Conservation (phyloP, 176 grass and related monocot genomes). For the Guadua angustifolia region DNA sequence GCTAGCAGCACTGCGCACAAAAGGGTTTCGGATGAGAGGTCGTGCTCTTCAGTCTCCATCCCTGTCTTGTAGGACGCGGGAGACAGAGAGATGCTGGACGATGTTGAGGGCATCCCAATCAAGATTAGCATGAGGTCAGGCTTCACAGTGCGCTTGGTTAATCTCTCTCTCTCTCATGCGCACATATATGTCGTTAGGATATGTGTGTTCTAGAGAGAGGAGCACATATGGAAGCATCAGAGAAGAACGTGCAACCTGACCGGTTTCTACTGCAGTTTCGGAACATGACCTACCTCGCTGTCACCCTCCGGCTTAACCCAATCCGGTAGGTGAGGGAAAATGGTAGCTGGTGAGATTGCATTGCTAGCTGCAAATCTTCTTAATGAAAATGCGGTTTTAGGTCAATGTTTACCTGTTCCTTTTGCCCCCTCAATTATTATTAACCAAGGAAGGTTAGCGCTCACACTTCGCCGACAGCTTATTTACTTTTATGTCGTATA, state of each 20-base stretch:
- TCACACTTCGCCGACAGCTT: constrained; percentile 24
- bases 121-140: constrained; percentile 5
- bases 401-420: constrained; percentile 37
- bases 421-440: constrained; percentile 9
- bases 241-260: constrained; percentile 25
- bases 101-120: neutral
- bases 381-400: constrained; percentile 37
- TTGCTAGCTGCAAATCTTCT: constrained; percentile 31
- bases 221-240: constrained; percentile 22
- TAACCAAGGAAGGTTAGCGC: constrained; percentile 33
- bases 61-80: constrained; percentile 42
- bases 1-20: neutral
- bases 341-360: constrained; percentile 45
- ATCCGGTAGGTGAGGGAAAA: constrained; percentile 52
- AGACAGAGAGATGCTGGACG: neutral
- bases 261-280: constrained; percentile 25
- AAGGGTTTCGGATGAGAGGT: constrained; percentile 43
- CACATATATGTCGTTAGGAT: neutral
- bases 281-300: constrained; percentile 17
- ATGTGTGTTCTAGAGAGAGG: neutral
- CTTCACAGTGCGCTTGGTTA: neutral
- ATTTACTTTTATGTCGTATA: neutral
- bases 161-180: neutral
- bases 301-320: constrained; percentile 1
- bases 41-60: constrained; percentile 37